Evolutionary conservation across 805 yeast species (phyloP), one percentile per base, ranked within the genome.

Genomic region (Ascoidea asiatica): DNA sequence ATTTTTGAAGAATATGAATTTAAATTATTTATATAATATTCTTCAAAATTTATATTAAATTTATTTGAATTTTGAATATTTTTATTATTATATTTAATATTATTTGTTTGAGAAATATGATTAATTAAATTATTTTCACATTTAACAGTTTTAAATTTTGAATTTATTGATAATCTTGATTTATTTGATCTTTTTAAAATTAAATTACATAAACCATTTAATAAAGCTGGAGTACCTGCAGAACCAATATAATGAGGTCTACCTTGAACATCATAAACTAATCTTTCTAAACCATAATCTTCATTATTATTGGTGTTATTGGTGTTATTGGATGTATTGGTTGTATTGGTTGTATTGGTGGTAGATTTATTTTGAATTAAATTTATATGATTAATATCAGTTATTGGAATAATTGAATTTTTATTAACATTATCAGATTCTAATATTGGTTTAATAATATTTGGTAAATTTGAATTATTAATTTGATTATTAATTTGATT

Each of bases 201-300:
- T 19, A 70, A 56, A 48, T 67, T 70, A 47, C 73, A 67, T 6
- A 70, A 48, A 1, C 70, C 66, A 42, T 62, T 66, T 44, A 70
- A 55, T 21, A 70, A 48, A 2, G 70, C 65, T 0, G 72, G 67
- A 1, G 73, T 69, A 20, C 74, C 73, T 17, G 62, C 62, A 19
- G 67, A 62, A 1, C 75, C 75, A 43, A 70, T 64, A 46, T 66
- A 70, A 52, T 70, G 75, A 0, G 71, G 63, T 44, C 67, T 70
- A 4, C 75, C 75, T 45, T 61, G 63, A 19, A 62, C 55, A 48
- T 70, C 76, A 55, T 63, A 63, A 19, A 69, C 59, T 37, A 69
- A 50, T n/a, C 66, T 48, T 43, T 63, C 68, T 19, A 53, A n/a
- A 18, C 46, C 46, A 22, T 43, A 43, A 5, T 36, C 40, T 39